Base-by-base conservation (phyloP, 306 rosid genomes). In the Fagus crenata region DNA sequence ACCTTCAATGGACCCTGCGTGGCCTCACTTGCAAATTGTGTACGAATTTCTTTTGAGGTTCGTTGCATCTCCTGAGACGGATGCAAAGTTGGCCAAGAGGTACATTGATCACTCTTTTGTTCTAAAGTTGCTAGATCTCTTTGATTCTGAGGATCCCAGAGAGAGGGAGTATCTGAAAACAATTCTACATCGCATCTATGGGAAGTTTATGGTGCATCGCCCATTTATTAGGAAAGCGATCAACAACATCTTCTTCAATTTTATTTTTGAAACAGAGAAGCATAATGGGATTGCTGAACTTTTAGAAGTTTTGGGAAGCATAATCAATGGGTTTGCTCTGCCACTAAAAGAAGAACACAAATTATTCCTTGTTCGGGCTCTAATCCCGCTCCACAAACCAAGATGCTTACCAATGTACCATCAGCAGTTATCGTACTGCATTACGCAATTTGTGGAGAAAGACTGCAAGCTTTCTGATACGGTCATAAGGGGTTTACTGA, bases 381-480 rank as follows among this genome's bases (percentile, higher is more conserved):
- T 89, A 75, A 87, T 89, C 78, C 90, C 93, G 32, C 93, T 89
- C 68, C 93, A 89, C 56, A 89, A 89, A 77, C 93, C 93, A 40
- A 87, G 84, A 77, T 84, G 87, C 86, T 80, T 89, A 54, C 83
- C 83, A 9, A 87, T 86, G 87, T 89, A 86, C 75, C 93, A 89
- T 78, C 91, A 89, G 82, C 91, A 86, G 86, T 73, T 89, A 78
- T 87, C 91, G 11, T 89, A 82, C 69, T 89, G 90, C 87, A 84
- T 89, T 64, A 37, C 82, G 0, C 93, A 85, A 78, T 89, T 89
- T 73, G 85, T 89, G 54, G 91, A 89, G 77, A 89, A 89, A 59
- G 91, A 89, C 75, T 53, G 77, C 78, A 87, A 84, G 81, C 93
- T 89, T 74, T 83, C 90, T 14, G 93, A 87, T 76, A 80, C 85